Base-by-base conservation (phyloP, 306 rosid species). In the Castanopsis chinensis region DNA sequence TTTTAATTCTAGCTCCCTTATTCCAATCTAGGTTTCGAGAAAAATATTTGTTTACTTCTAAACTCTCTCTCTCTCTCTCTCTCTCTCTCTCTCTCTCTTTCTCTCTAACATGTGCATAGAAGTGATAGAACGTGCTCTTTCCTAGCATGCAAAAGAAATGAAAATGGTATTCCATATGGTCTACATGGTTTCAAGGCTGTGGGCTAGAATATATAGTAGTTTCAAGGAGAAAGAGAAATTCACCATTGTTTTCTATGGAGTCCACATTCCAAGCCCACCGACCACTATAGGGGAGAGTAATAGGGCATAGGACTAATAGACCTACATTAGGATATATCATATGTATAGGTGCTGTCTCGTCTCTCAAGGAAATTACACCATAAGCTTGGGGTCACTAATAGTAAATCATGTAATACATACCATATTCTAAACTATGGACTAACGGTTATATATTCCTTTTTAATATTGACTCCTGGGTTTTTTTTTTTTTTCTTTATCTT, bases 191-290 rank as follows among this genome's bases (percentile, higher is more conserved):
- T 33, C 7, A 19, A 67, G 51, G 45, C 49, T 7, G 49, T 18
- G 71, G 51, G 71, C 71, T 49, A 49, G 1, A 10, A 49, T 49
- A 49, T 7, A 17, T 28, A 13, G 41, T 63, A 18, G 56, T 63
- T 79, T 80, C 59, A 27, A 3, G 69, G 69, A 30, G 41, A 13
- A 6, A 49, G 17, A 10, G 17, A 49, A 49, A 49, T 28, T 63
- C 7, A 27, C 15, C 25, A 4, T 17, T 5, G 37, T 14, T 5
- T 27, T 49, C 53, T 49, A 49, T 15, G 37, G 43, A 33, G n/a
- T 55, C 58, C 79, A 54, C 75, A 74, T 80, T 57, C 83, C 83
- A 80, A 80, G 79, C 71, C 83, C n/a, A 74, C 79, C 79, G 79
- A 80, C 79, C 83, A 68, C 75, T 43, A 51, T 67, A 49, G 53